Evolutionary conservation across 2,329 filamentous ascomycete species (phyloP), one percentile per base, ranked within the genome.

Genomic region (Sarocladiaceae sp.): DNA sequence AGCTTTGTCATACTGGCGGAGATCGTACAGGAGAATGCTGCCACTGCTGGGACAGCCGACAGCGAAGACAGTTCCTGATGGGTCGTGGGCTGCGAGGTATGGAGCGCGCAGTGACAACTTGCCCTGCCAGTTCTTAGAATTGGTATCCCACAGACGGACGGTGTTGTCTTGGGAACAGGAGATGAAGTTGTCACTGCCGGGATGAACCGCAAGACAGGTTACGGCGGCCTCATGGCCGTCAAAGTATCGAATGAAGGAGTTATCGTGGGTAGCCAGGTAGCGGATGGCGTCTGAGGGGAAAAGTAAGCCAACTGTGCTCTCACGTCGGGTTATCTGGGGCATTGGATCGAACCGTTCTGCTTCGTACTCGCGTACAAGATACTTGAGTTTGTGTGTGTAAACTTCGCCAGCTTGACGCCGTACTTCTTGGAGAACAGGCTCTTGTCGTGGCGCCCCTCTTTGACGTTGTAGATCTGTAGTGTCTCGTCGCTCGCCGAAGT

Each of bases 311-410:
- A 32, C 13, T 19, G 19, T 10, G 12, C 27, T 4, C 7, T 18
- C 13, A 24, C 7, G 4, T 33, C 13, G 19, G 10, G 9, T n/a
- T 26, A n/a, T n/a, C 35, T 24, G 11, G 35, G 21, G 15, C 26
- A 19, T 31, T 15, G 26, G 27, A 31, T 13, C 69, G 49, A 70
- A 88, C 85, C 78, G 58, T 98, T 94, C 55, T 94, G 82, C 61
- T 95, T 96, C 11, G 93, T 98, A 60, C 88, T 95, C 43, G 93
- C 90, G 58, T 97, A 96, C 48, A 98, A 82, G 58, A 98, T 88
- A 60, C 88, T 90, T 18, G 88, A 88, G 52, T 83, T 83, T 48
- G 91, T 86, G 61, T 97, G 93, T 1, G 91, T 95, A 64, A 97
- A 98, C 55, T 88, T 85, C 29, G 93, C 93, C 45, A 96, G 76